Percentiles rank a stretch among this genome's conserved stretches.
Conservation (phyloP, 1,139 yeast genomes). For the Candida mesenterica region DNA sequence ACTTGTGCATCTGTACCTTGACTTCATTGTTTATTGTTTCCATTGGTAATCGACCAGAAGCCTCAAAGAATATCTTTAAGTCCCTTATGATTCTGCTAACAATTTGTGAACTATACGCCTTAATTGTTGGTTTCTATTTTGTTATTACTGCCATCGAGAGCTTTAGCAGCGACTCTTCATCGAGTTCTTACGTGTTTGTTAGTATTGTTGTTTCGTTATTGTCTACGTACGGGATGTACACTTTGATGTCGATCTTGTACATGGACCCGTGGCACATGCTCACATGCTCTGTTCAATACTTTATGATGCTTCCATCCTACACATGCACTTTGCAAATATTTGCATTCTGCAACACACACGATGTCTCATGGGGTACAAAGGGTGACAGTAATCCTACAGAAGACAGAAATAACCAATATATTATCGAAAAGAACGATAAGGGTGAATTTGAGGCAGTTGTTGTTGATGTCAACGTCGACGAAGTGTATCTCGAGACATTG, state of each 20-base stretch:
- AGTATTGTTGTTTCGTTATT: conserved; percentile 80
- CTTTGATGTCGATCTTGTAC: conserved; percentile 73
- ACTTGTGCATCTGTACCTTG: conserved; percentile 73
- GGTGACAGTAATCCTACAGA: conserved; percentile 79
- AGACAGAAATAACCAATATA: conserved; percentile 42
- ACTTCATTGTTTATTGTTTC: conserved; percentile 86
- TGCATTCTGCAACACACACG: conserved; percentile 95
- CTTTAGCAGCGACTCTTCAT: conserved; percentile 25
- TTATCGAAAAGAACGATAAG: conserved; percentile 46
- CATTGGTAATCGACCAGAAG: conserved; percentile 95
- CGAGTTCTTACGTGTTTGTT: conserved; percentile 52
- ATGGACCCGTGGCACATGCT: conserved; percentile 94
- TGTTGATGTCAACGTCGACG: conserved; percentile 87
- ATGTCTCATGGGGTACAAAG: conserved; percentile 96
- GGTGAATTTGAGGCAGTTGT: conserved; percentile 86
- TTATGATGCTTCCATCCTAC: conserved; percentile 84
- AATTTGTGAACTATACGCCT: conserved; percentile 76
- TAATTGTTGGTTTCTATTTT: conserved; percentile 79
- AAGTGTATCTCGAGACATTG: conserved; percentile 75
- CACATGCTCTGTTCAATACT: conserved; percentile 82
- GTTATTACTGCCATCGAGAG: conserved; percentile 55
- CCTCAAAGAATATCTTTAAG: conserved; percentile 68
- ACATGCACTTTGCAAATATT: conserved; percentile 88
- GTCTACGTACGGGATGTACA: conserved; percentile 91
- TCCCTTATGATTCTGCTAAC: conserved; percentile 69